Evolutionary conservation across 495 filamentous ascomycete species (phyloP), one percentile per base, ranked within the genome.

Genomic region (Penicillium samsonianum): DNA sequence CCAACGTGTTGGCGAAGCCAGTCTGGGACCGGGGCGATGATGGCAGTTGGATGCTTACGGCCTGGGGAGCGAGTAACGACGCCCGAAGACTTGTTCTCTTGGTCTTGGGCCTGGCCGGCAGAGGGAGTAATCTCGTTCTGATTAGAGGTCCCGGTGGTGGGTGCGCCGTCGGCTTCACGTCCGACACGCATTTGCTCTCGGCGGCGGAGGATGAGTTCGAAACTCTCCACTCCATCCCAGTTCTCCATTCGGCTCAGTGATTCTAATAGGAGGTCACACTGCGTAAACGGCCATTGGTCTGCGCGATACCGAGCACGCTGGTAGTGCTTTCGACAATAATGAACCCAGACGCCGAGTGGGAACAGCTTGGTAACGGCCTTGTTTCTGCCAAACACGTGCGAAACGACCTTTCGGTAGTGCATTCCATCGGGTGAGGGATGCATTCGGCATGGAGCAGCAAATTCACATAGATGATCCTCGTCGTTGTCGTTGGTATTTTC

Each of bases 381-480:
- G 78, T 96, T 96, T 12, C 91, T 82, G n/a, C 91, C 91, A 64
- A 96, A 94, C 57, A 92, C 79, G 59, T 96, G 89, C 0, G 89
- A 91, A 30, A 95, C 84, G 8, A 87, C 80, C 67, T 96, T 96
- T 33, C 91, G 83, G 46, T 50, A 67, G 33, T 69, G 67, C 26
- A 62, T 57, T 0, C 62, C 61, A 45, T 57, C 64, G 5, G 56
- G 53, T 0, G 58, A 64, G 3, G 56, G 44, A 2, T 37, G 23
- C 67, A 69, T 67, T 1, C 33, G 37, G 46, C 64, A 69, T 1
- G 62, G 65, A 0, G 20, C 16, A 0, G 62, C 55, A 31, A 69
- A 69, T 30, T 69, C 67, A 22, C 67, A 69, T 6, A 46, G 3
- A 19, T 47, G 19, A 1, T 37, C 30, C 26, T 54, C 52, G 3